These are phyloP conservation scores for Nepenthes gracilis DNA, from an alignment of 148 eudicot genomes.

Conservation along the genomic window DNA sequence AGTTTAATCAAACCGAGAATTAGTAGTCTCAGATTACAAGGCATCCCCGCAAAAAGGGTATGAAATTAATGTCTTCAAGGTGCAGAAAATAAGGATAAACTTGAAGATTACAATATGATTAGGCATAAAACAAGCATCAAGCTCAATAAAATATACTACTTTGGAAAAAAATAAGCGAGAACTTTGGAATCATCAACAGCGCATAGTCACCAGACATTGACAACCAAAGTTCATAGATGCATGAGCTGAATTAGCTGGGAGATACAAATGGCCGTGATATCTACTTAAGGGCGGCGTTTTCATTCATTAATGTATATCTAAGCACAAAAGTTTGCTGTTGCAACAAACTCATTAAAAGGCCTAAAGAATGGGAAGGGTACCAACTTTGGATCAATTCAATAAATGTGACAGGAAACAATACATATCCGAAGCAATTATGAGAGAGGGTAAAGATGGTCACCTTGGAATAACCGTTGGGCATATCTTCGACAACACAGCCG, in stretches of 20 bases:
- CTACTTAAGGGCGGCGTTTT: constrained; percentile 1
- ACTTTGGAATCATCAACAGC: constrained; percentile 14
- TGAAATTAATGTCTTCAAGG: constrained; percentile 67
- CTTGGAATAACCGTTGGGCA: constrained; percentile 97
- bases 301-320: constrained; percentile 7
- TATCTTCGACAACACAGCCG: constrained; percentile 91
- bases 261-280: constrained; percentile 4
- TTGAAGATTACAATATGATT: constrained; percentile 22
- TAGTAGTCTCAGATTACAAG: constrained; percentile 39
- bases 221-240: constrained; percentile 34
- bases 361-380: constrained; percentile 29
- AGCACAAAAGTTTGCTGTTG: constrained; percentile 40
- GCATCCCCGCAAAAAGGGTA: constrained; percentile 26
- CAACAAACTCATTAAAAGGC: constrained; percentile 62
- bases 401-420: constrained; percentile 17
- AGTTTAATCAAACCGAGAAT: constrained; percentile 45
- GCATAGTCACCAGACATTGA: constrained; percentile 22
- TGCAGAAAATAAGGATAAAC: constrained; percentile 58
- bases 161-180: background rate
- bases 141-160: constrained; percentile 14
- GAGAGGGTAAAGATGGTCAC: constrained; percentile 20
- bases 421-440: background rate
- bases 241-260: constrained; percentile 19
- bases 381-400: constrained; percentile 34
- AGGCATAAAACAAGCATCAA: constrained; percentile 55